Base-by-base conservation (phyloP, 106 monocot genomes). In the Vanilla planifolia region DNA sequence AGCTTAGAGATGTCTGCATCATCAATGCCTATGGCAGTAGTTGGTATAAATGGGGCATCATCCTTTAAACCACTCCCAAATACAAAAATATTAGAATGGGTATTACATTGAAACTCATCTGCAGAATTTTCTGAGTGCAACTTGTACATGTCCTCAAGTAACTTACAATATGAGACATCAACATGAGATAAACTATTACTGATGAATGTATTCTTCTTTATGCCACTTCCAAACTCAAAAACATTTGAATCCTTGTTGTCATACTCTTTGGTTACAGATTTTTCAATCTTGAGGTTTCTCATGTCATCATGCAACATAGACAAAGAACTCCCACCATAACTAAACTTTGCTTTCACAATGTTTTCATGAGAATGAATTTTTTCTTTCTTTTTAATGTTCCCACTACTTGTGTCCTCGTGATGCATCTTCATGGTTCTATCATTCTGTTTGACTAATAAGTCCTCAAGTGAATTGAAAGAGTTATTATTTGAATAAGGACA, bases 361-460 rank as follows among this genome's bases (percentile, higher is more conserved):
- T n/a, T n/a, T n/a, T n/a, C n/a, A n/a, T n/a, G n/a, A n/a, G n/a
- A n/a, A n/a, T n/a, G n/a, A n/a, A n/a, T n/a, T n/a, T n/a, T n/a
- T n/a, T n/a, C n/a, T n/a, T n/a, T n/a, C n/a, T n/a, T n/a, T n/a
- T 36, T 22, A 48, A n/a, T 3, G 55, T 50, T 11, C 50, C 22
- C 50, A 26, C 26, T 50, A 50, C 24, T 21, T 24, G 25, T 24
- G 10, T 14, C 21, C 26, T 25, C 50, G 60, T 74, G 69, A 36
- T 85, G 69, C 70, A 76, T 60, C 47, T 73, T 77, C 34, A 52
- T 53, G 62, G 67, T 44, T 57, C 71, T 65, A 3, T 80, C 77
- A 8, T 75, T 71, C 8, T 81, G 71, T 60, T 71, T 51, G 20
- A 19, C 40, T 7, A 40, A 60, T 33, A 61, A 57, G 15, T 29